These are phyloP conservation scores for Volvox reticuliferus DNA, from an alignment of 139 green algal species.

Conservation along the genomic window DNA sequence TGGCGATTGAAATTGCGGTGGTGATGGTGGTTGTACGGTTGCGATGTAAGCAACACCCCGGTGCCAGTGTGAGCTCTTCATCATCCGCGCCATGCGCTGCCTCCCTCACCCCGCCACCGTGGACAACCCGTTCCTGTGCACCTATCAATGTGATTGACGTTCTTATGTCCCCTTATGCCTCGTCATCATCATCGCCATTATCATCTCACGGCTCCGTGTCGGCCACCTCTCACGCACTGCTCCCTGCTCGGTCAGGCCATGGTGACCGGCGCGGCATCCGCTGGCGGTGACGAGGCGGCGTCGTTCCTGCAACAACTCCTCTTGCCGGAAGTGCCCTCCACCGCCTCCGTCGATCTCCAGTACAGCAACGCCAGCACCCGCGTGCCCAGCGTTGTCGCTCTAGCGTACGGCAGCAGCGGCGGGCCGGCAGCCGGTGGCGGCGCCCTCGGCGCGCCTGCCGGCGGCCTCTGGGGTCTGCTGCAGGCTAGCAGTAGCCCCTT, in stretches of 20 bases:
- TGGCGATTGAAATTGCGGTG: too few relatives aligned
- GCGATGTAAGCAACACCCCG: too few relatives aligned
- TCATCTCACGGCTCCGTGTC: neutral
- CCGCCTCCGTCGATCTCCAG: neutral
- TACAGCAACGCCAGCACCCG: slow-evolving; percentile 21
- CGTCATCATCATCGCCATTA: too few relatives aligned
- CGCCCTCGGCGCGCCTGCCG: neutral
- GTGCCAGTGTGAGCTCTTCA: too few relatives aligned
- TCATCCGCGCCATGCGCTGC: too few relatives aligned
- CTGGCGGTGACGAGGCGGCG: neutral
- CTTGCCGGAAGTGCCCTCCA: slow-evolving; percentile 1
- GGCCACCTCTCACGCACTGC: neutral
- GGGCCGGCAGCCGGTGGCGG: neutral
- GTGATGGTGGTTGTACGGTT: too few relatives aligned
- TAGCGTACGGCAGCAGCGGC: slow-evolving; percentile 23
- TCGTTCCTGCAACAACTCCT: slow-evolving; percentile 34
- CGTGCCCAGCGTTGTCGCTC: neutral
- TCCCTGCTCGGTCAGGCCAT: neutral
- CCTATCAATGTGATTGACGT: too few relatives aligned
- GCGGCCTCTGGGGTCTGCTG: neutral
- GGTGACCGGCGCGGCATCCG: neutral
- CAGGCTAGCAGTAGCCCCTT: neutral
- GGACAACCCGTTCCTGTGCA: too few relatives aligned
- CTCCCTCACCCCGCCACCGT: too few relatives aligned
- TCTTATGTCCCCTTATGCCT: too few relatives aligned